A percentile compares a stretch with the other conserved stretches of the same genome.
Conservation (phyloP, 495 filamentous ascomycete genomes). For the Astrothelium macrocarpum region DNA sequence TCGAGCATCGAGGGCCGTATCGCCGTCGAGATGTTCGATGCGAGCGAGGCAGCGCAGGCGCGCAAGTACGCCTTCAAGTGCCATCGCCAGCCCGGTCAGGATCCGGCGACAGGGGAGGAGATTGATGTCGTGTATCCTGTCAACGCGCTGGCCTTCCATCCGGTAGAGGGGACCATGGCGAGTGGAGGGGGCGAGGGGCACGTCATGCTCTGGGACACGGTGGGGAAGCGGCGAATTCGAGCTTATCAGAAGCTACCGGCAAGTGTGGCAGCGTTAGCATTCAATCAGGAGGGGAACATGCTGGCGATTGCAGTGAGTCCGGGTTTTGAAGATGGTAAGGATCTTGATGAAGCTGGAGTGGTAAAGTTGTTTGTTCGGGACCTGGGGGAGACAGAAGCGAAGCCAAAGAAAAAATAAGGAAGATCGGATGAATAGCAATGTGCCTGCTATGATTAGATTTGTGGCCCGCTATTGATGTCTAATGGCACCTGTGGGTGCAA, state of each 20-base stretch:
- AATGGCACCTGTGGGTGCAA: neutral
- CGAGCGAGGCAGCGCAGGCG: constrained; percentile 68
- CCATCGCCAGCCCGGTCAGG: constrained; percentile 58
- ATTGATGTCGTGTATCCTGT: constrained; percentile 90
- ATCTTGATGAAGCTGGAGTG: constrained; percentile 58
- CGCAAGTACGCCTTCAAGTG: constrained; percentile 99
- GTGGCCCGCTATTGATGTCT: too few species aligned
- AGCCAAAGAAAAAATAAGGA: constrained; percentile 51
- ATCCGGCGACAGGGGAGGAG: constrained; percentile 27
- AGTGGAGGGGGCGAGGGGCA: constrained; percentile 89
- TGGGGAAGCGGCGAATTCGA: constrained; percentile 78
- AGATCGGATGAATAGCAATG: neutral
- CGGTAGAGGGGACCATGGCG: constrained; percentile 81
- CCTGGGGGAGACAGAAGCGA: constrained; percentile 76
- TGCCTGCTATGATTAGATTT: too few species aligned
- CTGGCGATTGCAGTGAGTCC: constrained; percentile 78
- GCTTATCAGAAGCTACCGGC: constrained; percentile 78
- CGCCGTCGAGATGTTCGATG: constrained; percentile 96
- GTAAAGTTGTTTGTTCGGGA: constrained; percentile 74
- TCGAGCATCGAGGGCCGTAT: constrained; percentile 86
- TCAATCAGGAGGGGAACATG: constrained; percentile 70
- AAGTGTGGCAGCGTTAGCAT: constrained; percentile 66
- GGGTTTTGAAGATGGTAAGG: constrained; percentile 85
- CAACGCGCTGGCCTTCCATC: constrained; percentile 88
- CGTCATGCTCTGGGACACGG: constrained; percentile 91